These are phyloP conservation scores for Kregervanrija fluxuum DNA, from an alignment of 805 yeast genomes.

Conservation along the genomic window DNA sequence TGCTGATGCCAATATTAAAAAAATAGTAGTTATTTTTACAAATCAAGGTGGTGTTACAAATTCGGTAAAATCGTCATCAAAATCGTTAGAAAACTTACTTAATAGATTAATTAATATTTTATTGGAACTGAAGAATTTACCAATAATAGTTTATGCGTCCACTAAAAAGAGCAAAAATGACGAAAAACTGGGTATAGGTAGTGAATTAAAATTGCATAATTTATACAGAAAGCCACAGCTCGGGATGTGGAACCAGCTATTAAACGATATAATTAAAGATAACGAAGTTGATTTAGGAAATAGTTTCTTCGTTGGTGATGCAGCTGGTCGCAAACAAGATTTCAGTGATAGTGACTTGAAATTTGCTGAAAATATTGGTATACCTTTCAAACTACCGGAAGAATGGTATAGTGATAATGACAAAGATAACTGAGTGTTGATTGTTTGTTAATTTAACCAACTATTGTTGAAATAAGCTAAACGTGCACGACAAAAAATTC, in stretches of 20 bases:
- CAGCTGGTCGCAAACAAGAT: conserved; percentile 79
- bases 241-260: conserved; percentile 69
- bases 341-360: conserved; percentile 70
- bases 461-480: too few relatives aligned
- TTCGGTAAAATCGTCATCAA: conserved; percentile 20
- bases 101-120: conserved; percentile 35
- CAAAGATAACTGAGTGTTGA: too few relatives aligned
- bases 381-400: conserved; percentile 67
- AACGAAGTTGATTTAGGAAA: conserved; percentile 31
- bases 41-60: conserved; percentile 74
- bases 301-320: conserved; percentile 86
- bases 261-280: conserved; percentile 29
- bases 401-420: conserved; percentile 8
- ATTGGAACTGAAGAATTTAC: conserved; percentile 15
- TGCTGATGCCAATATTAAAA: conserved; percentile 5
- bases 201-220: conserved; percentile 22
- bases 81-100: conserved; percentile 33
- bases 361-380: conserved; percentile 55
- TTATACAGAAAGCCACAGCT: conserved; percentile 61
- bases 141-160: conserved; percentile 53
- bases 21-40: conserved; percentile 61
- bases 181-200: conserved; percentile 6
- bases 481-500: too few relatives aligned
- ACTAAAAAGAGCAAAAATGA: conserved; percentile 42
- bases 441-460: too few relatives aligned